Evolutionary conservation across 2,329 filamentous ascomycete genomes (phyloP).

Genomic region (Pseudocercospora eumusae): DNA sequence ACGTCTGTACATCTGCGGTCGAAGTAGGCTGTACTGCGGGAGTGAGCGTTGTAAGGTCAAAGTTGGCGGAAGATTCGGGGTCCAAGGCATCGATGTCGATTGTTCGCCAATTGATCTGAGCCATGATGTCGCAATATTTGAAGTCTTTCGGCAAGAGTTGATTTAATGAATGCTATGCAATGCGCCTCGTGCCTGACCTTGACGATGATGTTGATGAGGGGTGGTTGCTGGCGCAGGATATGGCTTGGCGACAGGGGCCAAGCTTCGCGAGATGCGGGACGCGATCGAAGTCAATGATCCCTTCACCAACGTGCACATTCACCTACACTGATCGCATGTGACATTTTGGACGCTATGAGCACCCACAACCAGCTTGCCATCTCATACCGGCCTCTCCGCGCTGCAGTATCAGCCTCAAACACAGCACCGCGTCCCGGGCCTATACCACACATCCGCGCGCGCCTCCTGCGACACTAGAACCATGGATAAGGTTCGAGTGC

Average conservation of each 20-base stretch:
- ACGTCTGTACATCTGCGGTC: slow-evolving; percentile 74
- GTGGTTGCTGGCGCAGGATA: background rate
- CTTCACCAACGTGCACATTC: background rate
- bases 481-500: slow-evolving; percentile 33
- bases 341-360: background rate
- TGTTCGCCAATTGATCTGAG: slow-evolving; percentile 69
- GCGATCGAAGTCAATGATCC: slow-evolving; percentile 9
- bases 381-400: background rate
- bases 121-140: slow-evolving; percentile 15
- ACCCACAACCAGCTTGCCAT: background rate
- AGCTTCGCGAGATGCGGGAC: background rate
- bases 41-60: slow-evolving; percentile 80
- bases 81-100: slow-evolving; percentile 93
- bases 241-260: too few relatives aligned
- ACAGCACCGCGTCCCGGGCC: background rate
- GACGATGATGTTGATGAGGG: slow-evolving; percentile 14
- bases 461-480: slow-evolving; percentile 12
- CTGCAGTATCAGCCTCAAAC: background rate
- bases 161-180: slow-evolving; percentile 8
- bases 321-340: background rate
- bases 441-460: background rate
- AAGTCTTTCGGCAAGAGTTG: background rate
- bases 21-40: slow-evolving; percentile 73
- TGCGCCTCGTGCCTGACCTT: slow-evolving; percentile 5
- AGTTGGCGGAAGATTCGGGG: slow-evolving; percentile 87